Conservation (phyloP, 345 rosid species). For the Laguncularia racemosa region DNA sequence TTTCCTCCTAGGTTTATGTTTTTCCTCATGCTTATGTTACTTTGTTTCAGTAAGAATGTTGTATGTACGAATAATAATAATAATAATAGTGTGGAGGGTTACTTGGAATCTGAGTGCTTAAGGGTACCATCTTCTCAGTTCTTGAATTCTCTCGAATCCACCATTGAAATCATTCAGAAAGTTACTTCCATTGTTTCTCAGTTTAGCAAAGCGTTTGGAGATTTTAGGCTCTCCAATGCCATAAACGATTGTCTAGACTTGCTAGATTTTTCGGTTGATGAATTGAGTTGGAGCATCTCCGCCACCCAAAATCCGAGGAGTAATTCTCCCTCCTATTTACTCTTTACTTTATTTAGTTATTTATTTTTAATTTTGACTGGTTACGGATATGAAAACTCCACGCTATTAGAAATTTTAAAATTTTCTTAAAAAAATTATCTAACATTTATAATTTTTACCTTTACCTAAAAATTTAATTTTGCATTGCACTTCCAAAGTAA, state of each 20-base stretch:
- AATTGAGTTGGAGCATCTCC: slow-evolving; percentile 17
- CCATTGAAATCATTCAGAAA: slow-evolving; percentile 8
- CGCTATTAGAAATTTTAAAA: too few species aligned
- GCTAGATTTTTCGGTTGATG: slow-evolving; percentile 18
- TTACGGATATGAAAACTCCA: neutral
- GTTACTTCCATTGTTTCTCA: slow-evolving; percentile 15
- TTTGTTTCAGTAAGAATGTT: neutral
- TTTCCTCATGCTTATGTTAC: neutral
- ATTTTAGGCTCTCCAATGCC: slow-evolving; percentile 18
- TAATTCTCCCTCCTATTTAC: neutral
- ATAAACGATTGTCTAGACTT: slow-evolving; percentile 21
- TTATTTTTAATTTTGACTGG: neutral
- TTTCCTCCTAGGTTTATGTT: neutral
- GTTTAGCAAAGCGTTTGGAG: slow-evolving; percentile 11
- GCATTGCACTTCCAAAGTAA: too few species aligned
- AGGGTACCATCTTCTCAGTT: slow-evolving; percentile 11
- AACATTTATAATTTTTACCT: too few species aligned
- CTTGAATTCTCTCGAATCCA: slow-evolving; percentile 6
- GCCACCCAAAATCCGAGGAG: slow-evolving; percentile 15
- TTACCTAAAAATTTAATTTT: too few species aligned
- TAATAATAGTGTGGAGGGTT: neutral
- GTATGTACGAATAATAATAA: too few species aligned
- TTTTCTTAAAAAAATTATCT: too few species aligned
- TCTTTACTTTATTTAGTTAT: neutral
- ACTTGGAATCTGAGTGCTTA: slow-evolving; percentile 10